phyloP scores from a whole-genome alignment of 805 yeast genomes.

The Huiozyma sinensis region DNA sequence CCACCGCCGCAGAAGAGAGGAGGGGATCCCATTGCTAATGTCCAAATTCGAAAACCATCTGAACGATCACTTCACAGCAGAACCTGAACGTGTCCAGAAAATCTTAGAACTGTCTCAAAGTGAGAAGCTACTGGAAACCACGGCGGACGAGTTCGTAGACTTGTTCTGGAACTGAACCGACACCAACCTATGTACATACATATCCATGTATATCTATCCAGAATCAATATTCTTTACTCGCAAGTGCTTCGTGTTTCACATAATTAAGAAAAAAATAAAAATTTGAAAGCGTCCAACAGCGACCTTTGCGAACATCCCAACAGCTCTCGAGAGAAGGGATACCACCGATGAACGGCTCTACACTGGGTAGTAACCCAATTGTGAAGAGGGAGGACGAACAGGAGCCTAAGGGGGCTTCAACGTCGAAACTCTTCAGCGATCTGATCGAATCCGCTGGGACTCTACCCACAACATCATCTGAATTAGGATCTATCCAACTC shows the following conservation, averaged over 20 bases:
- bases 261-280: too few relatives aligned
- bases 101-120: constrained; percentile 31
- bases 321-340: too few relatives aligned
- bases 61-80: constrained; percentile 32
- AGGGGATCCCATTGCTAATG: constrained; percentile 45
- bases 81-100: constrained; percentile 27
- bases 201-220: background rate
- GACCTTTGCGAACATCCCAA: too few relatives aligned
- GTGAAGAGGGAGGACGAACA: background rate
- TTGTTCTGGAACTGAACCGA: constrained; percentile 17
- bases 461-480: constrained; percentile 54
- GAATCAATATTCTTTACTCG: background rate
- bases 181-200: background rate
- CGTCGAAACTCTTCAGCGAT: constrained; percentile 42
- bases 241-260: too few relatives aligned
- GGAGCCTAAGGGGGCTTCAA: background rate
- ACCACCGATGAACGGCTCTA: too few relatives aligned
- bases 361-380: background rate
- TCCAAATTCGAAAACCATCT: constrained; percentile 43
- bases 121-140: constrained; percentile 30
- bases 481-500: constrained; percentile 70
- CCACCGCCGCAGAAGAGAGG: constrained; percentile 47
- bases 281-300: too few relatives aligned
- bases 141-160: constrained; percentile 40
- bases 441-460: constrained; percentile 67